These are phyloP conservation scores for Platismatia glauca DNA, from an alignment of 495 filamentous ascomycete genomes.

Conservation along the genomic window DNA sequence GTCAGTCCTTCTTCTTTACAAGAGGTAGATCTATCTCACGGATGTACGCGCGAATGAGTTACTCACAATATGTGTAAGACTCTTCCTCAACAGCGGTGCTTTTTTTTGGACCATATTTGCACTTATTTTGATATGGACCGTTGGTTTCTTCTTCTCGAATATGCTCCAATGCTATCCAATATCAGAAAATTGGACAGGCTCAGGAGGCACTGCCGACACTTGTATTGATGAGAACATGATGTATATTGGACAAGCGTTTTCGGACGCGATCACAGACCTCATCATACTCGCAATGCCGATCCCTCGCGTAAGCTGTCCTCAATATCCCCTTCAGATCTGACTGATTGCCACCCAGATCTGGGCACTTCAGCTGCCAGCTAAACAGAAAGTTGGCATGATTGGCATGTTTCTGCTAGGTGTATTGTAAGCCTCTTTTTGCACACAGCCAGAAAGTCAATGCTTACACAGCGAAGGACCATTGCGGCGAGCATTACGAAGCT, in stretches of 20 bases:
- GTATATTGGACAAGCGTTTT: slow-evolving; percentile 8
- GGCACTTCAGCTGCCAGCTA: slow-evolving; percentile 6
- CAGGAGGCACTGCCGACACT: background rate
- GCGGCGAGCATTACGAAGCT: slow-evolving; percentile 7
- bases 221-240: slow-evolving; percentile 2
- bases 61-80: background rate
- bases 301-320: background rate
- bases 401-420: slow-evolving; percentile 8
- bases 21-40: background rate
- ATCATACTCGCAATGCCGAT: slow-evolving; percentile 1
- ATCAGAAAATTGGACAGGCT: background rate
- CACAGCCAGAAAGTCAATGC: background rate
- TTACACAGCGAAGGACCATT: background rate
- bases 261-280: slow-evolving; percentile 5
- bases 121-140: background rate
- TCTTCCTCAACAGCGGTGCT: background rate
- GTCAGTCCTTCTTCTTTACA: slow-evolving; percentile 9
- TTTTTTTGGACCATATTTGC: slow-evolving; percentile 3
- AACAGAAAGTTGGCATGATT: background rate
- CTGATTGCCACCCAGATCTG: slow-evolving; percentile 4
- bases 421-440: background rate
- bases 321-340: background rate
- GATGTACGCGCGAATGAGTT: background rate
- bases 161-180: slow-evolving; percentile 8
- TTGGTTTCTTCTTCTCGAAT: background rate